Evolutionary conservation across 371 early-diverging fungal species (phyloP), one percentile per base, ranked within the genome.

Genomic region (Amoeboaphelidium protococcarum): DNA sequence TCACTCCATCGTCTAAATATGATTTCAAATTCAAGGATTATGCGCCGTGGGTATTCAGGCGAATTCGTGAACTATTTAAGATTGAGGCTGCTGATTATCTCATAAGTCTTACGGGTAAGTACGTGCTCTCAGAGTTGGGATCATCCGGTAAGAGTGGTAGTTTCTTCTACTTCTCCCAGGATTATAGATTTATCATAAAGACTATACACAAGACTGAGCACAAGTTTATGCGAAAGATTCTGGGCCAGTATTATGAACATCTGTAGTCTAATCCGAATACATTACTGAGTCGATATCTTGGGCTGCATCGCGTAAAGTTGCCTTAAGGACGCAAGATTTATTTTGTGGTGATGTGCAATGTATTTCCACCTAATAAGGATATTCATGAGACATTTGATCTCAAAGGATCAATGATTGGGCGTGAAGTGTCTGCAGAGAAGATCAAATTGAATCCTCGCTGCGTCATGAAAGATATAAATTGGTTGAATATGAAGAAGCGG

Each of bases 11-110:
- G 2, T 78, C 83, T 20, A 77, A 77, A 50, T 91, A 91, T 61
- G 91, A 94, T 52, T 94, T 91, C 62, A 90, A 92, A 59, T 94
- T 92, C 57, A 94, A 91, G 58, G 95, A 95, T 58, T 92, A 92
- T 58, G 83, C 89, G 3, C 92, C 90, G 3, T 85, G 84, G 85
- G 88, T 87, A n/a, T 94, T 94, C 56, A 73, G 90, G 40, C 60
- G 71, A 49, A 66, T 91, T 43, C 65, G 95, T 26, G 78, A 84
- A 47, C 67, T 69, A n/a, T 90, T 88, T 58, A 69, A 74, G 41
- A 74, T 95, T 24, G 83, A 86, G 54, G 70, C 90, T 16, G 79
- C 81, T n/a, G 91, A 95, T 47, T 95, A 95, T 54, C 63, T 95
- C 64, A 64, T 82, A 54, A 90, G 92, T 1, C 60, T 92, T 41